Base-by-base conservation (phyloP, 768 basidiomycete species). In the Tulasnella sp. region DNA sequence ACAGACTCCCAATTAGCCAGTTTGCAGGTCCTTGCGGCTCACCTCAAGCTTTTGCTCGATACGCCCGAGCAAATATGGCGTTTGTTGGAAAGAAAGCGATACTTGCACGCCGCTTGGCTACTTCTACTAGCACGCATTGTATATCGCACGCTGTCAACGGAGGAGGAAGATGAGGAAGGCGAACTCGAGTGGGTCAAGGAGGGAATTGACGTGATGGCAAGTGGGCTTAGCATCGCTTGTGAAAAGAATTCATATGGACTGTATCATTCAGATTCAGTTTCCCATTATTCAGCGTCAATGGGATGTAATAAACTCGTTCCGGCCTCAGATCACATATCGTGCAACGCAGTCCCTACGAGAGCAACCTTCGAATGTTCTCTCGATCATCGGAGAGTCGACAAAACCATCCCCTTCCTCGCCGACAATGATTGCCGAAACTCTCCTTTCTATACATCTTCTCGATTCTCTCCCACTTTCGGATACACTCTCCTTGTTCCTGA, bases 61-160 rank as follows among this genome's bases (percentile, higher is more conserved):
- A 81, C 87, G 7, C 89, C 91, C 5, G 91, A 95, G 63, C 81
- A 90, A 65, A 65, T 95, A 19, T 95, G 91, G 84, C 74, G 84
- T 3, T 70, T 91, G 47, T 76, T 93, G 52, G 86, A 92, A 59
- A 71, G 76, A 45, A 81, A 83, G 60, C 73, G 76, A 50, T 90
- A 83, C 58, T 72, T 90, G 25, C 72, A 81, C 29, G 91, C 91
- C 5, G 80, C 87, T 12, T 92, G 84, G 83, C 65, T 93, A 41
- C 92, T 89, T 65, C 72, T 90, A 13, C 70, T 93, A 16, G 76
- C 88, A 6, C 75, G 89, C 4, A 87, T 91, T 0, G 85, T 91
- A 6, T 80, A 91, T 62, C 79, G 80, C 45, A 75, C 81, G 8
- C 67, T 93, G 45, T 68, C 79, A 12, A 71, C 69, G 32, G 73